A percentile compares a stretch with the other conserved stretches of the same genome.
Conservation (phyloP, 306 rosid species). For the Quercus gilva region DNA sequence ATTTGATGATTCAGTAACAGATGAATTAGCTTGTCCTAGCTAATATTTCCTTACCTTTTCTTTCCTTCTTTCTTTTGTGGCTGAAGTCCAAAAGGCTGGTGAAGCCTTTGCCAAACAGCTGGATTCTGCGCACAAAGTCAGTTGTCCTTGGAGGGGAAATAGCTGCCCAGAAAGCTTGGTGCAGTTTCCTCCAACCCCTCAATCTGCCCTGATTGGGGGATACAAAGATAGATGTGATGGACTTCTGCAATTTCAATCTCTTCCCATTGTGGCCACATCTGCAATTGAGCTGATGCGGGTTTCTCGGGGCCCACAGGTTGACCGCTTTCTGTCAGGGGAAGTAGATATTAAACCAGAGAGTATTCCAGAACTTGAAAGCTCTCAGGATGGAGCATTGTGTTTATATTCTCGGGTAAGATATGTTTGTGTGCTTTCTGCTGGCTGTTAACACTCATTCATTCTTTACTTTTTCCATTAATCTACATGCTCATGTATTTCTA, state of each 20-base stretch:
- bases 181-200: conserved; percentile 95
- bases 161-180: conserved; percentile 97
- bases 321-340: conserved; percentile 75
- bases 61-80: conserved; percentile 33
- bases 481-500: conserved; percentile 28
- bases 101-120: conserved; percentile 84
- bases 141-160: conserved; percentile 95
- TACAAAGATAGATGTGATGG: conserved; percentile 99
- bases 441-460: conserved; percentile 2
- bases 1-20: conserved; percentile 2
- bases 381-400: conserved; percentile 69
- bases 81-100: conserved; percentile 69
- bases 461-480: conserved; percentile 6
- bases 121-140: conserved; percentile 74
- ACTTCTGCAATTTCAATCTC: conserved; percentile 73
- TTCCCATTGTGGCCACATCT: conserved; percentile 77
- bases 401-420: conserved; percentile 74
- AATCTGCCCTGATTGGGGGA: conserved; percentile 85
- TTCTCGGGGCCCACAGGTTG: conserved; percentile 75
- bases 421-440: conserved; percentile 4
- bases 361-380: conserved; percentile 64
- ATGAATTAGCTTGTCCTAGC: conserved; percentile 21
- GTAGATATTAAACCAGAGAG: conserved; percentile 59
- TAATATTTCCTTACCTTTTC: conserved; percentile 16
- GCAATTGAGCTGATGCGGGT: conserved; percentile 77